phyloP scores from a whole-genome alignment of 768 basidiomycete genomes.

The Xerocomellus chrysenteron region DNA sequence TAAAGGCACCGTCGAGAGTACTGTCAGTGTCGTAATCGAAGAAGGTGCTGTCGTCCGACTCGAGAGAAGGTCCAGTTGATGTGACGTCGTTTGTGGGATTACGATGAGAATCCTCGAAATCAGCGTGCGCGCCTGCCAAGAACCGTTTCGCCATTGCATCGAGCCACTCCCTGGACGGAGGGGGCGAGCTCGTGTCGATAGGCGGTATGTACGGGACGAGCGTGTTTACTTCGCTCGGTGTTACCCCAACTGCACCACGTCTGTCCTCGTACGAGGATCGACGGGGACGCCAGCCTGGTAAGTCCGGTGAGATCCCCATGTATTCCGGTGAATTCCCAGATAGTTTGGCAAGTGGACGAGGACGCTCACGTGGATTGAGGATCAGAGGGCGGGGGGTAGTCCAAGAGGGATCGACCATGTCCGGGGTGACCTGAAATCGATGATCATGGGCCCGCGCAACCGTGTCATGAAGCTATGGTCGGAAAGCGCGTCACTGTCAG shows the following conservation, averaged over 20 bases:
- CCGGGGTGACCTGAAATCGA: constrained; percentile 9
- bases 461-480: constrained; percentile 30
- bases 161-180: constrained; percentile 18
- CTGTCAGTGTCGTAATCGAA: constrained; percentile 24
- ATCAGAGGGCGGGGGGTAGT: constrained; percentile 10
- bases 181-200: constrained; percentile 18
- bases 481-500: background rate
- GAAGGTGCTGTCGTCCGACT: constrained; percentile 11
- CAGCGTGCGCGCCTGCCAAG: constrained; percentile 18
- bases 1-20: constrained; percentile 8
- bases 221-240: constrained; percentile 28
- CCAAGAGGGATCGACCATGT: constrained; percentile 13
- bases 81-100: background rate
- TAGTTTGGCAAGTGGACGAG: constrained; percentile 15
- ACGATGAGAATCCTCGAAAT: background rate
- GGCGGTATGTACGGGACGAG: constrained; percentile 26
- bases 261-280: constrained; percentile 27
- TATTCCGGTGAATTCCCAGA: constrained; percentile 19
- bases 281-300: constrained; percentile 24
- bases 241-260: constrained; percentile 22
- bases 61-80: background rate
- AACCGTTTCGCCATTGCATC: constrained; percentile 13
- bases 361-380: constrained; percentile 15
- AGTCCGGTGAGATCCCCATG: constrained; percentile 23
- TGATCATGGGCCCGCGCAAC: constrained; percentile 29